Percentiles rank a stretch among this genome's conserved stretches.
Conservation (phyloP, 164 flowering plant species). For the Magnolia kwangsiensis region DNA sequence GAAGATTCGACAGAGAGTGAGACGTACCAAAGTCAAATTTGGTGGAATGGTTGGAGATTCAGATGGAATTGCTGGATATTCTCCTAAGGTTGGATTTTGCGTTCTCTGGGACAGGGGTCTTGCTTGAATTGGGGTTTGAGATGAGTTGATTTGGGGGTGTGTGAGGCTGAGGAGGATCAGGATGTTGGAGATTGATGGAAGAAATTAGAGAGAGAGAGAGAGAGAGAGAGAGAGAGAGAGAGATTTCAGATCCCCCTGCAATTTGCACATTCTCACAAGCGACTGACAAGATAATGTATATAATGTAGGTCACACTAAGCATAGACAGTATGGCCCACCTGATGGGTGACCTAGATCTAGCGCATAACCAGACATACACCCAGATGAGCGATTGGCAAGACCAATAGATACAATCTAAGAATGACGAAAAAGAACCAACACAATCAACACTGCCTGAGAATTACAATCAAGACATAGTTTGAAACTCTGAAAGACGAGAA, state of each 20-base stretch:
- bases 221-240: too few species aligned
- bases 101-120: too few species aligned
- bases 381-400: not conserved
- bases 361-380: not conserved
- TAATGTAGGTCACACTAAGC: not conserved
- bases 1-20: too few species aligned
- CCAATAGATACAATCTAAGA: not conserved
- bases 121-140: too few species aligned
- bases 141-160: too few species aligned
- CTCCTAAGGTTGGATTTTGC: too few species aligned
- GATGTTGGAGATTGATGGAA: too few species aligned
- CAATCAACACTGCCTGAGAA: not conserved
- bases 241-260: not conserved
- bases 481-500: not conserved
- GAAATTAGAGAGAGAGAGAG: too few species aligned
- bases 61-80: too few species aligned
- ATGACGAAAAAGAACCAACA: not conserved
- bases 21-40: too few species aligned
- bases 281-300: not conserved
- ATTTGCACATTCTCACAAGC: not conserved
- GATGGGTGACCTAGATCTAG: not conserved
- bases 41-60: too few species aligned
- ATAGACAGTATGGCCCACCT: not conserved
- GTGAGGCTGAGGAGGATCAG: too few species aligned
- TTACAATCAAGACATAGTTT: not conserved